Evolutionary conservation across 1,284 basidiomycete species (phyloP).

Genomic region (Trichosporon asahii): DNA sequence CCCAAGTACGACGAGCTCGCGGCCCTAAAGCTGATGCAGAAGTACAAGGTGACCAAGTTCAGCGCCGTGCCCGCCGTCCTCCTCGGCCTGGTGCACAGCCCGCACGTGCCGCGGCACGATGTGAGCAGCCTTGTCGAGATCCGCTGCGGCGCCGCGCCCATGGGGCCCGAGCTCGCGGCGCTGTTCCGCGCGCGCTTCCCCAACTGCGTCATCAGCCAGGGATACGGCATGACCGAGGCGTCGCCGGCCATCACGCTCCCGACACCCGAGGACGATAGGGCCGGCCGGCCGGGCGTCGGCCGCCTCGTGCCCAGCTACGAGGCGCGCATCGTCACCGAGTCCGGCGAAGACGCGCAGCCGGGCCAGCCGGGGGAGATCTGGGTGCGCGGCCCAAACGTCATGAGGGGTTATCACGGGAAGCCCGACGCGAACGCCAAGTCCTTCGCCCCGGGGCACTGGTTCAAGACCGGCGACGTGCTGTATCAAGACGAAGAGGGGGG

Average conservation of each 20-base stretch:
- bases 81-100: conserved; percentile 54
- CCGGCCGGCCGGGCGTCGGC: conserved; percentile 64
- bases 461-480: conserved; percentile 75
- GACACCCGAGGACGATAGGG: conserved; percentile 34
- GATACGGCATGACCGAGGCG: conserved; percentile 54
- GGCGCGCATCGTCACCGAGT: conserved; percentile 62
- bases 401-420: conserved; percentile 71
- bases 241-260: conserved; percentile 45
- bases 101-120: conserved; percentile 67
- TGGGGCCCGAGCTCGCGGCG: conserved; percentile 55
- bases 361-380: conserved; percentile 74
- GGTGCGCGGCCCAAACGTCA: conserved; percentile 70
- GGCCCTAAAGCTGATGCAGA: conserved; percentile 67
- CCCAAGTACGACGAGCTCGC: conserved; percentile 58
- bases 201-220: conserved; percentile 41
- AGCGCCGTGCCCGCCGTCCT: conserved; percentile 82
- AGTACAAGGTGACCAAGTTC: conserved; percentile 61
- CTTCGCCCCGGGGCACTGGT: conserved; percentile 58
- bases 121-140: conserved; percentile 62
- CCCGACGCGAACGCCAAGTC: conserved; percentile 62
- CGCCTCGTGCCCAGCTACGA: conserved; percentile 72
- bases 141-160: conserved; percentile 77
- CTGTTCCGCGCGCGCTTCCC: conserved; percentile 32
- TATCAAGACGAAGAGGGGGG: conserved; percentile 61
- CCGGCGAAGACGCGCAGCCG: conserved; percentile 53